These are phyloP conservation scores for Suhomyces tanzawaensis DNA, from an alignment of 805 yeast species.

Conservation along the genomic window DNA sequence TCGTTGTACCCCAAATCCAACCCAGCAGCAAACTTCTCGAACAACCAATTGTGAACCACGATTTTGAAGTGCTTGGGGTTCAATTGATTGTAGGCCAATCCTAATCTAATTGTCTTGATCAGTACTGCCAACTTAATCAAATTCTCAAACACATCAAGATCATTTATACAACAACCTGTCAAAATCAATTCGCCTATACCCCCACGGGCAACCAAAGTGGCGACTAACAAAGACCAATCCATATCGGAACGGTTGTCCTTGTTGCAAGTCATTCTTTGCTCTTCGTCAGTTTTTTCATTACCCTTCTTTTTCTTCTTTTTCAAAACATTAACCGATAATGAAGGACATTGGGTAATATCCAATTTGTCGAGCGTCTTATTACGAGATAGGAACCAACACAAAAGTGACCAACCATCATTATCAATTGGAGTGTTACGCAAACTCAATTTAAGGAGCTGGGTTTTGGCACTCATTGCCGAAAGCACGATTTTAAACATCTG, in stretches of 20 bases:
- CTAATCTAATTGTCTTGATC: slow-evolving; percentile 58
- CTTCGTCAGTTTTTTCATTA: slow-evolving; percentile 20
- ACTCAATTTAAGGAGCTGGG: slow-evolving; percentile 67
- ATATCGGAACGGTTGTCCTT: slow-evolving; percentile 61
- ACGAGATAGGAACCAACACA: slow-evolving; percentile 72
- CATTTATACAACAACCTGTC: slow-evolving; percentile 70
- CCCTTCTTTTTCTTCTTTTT: slow-evolving; percentile 30
- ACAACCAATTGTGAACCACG: slow-evolving; percentile 57
- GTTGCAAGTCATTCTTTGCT: slow-evolving; percentile 46
- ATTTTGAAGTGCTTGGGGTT: slow-evolving; percentile 55
- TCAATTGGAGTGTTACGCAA: slow-evolving; percentile 76
- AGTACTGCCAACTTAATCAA: slow-evolving; percentile 57
- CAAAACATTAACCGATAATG: slow-evolving; percentile 44
- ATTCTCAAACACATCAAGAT: slow-evolving; percentile 52
- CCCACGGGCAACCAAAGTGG: slow-evolving; percentile 63
- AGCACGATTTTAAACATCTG: slow-evolving; percentile 78
- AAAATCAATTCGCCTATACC: slow-evolving; percentile 78
- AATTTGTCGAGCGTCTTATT: slow-evolving; percentile 56
- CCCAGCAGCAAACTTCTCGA: slow-evolving; percentile 53
- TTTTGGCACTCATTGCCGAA: slow-evolving; percentile 64
- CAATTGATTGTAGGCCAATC: slow-evolving; percentile 74
- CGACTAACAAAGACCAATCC: slow-evolving; percentile 80
- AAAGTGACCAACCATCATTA: slow-evolving; percentile 69
- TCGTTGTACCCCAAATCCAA: slow-evolving; percentile 85
- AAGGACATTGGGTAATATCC: slow-evolving; percentile 71